Evolutionary conservation across 1,284 basidiomycete species (phyloP).

Genomic region (Sporisorium scitamineum): DNA sequence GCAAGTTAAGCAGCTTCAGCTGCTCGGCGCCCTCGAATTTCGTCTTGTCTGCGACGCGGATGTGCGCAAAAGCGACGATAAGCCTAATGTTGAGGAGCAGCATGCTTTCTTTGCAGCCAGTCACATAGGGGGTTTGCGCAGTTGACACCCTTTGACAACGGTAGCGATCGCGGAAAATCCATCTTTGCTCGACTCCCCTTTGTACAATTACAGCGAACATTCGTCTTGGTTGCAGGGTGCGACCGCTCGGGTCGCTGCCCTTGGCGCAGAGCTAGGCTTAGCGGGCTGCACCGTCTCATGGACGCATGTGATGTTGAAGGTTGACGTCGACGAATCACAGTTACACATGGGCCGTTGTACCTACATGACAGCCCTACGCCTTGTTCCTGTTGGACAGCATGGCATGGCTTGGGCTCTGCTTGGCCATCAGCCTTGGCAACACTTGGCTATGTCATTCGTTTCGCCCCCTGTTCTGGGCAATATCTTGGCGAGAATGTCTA

Average conservation of each 20-base stretch:
- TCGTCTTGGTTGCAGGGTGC: neutral
- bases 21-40: neutral
- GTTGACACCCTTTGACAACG: neutral
- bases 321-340: neutral
- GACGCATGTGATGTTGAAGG: neutral
- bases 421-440: constrained; percentile 4
- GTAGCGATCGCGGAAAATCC: neutral
- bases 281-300: neutral
- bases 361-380: neutral
- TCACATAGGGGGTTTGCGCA: neutral
- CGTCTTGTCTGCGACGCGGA: neutral
- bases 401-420: neutral
- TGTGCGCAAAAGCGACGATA: neutral
- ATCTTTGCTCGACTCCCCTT: neutral
- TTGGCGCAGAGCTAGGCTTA: constrained; percentile 13
- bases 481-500: neutral
- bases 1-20: neutral
- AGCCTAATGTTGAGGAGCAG: neutral
- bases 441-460: neutral
- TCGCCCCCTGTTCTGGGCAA: neutral
- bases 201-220: neutral
- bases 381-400: too few species aligned
- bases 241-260: constrained; percentile 21
- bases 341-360: neutral
- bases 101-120: neutral